phyloP scores from a whole-genome alignment of 805 yeast species.

The Ogataea sp. region DNA sequence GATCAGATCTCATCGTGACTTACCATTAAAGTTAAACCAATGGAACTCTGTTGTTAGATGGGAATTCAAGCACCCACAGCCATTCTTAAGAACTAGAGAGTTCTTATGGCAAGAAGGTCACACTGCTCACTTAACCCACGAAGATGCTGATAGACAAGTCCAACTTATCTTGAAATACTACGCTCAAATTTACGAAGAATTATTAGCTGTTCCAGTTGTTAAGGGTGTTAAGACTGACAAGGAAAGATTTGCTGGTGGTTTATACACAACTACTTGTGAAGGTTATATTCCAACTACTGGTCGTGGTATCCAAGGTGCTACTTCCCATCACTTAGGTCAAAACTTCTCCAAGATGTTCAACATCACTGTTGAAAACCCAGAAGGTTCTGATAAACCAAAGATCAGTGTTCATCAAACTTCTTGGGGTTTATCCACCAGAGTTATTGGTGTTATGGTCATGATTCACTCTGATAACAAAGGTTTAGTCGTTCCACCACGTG shows the following conservation, averaged over 20 bases:
- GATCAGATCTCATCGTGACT: constrained; percentile 97
- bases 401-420: constrained; percentile 92
- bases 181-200: constrained; percentile 76
- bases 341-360: constrained; percentile 98
- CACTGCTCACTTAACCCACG: constrained; percentile 86
- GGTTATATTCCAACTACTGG: constrained; percentile 98
- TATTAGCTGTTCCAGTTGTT: constrained; percentile 95
- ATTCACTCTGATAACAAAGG: constrained; percentile 98
- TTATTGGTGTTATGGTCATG: constrained; percentile 99
- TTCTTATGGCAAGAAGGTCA: constrained; percentile 99
- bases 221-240: constrained; percentile 94
- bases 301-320: constrained; percentile 99
- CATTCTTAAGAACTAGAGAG: constrained; percentile 97
- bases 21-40: constrained; percentile 93
- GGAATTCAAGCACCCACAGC: constrained; percentile 99
- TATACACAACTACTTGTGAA: constrained; percentile 90
- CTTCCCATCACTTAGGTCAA: constrained; percentile 96
- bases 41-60: constrained; percentile 99
- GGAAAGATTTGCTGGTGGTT: constrained; percentile 98
- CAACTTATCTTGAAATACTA: constrained; percentile 79
- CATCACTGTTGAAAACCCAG: constrained; percentile 92
- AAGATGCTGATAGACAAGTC: constrained; percentile 80
- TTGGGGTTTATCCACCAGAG: constrained; percentile 98
- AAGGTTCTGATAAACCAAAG: constrained; percentile 78
- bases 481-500: constrained; percentile 94